Conservation (phyloP, 768 basidiomycete species). For the Hypsizygus marmoreus region DNA sequence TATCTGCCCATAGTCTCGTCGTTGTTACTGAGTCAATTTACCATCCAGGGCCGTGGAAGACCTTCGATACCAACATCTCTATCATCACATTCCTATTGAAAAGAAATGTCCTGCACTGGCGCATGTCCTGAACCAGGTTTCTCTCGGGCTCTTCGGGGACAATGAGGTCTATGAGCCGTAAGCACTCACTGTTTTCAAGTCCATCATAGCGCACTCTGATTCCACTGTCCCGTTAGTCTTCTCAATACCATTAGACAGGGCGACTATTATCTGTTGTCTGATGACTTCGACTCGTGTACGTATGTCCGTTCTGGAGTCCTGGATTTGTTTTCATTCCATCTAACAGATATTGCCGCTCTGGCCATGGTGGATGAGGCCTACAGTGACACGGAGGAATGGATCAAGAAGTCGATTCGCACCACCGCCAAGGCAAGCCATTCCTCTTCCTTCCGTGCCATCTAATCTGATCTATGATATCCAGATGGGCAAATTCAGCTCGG, state of each 20-base stretch:
- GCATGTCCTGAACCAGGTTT: constrained; percentile 73
- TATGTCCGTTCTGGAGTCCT: constrained; percentile 4
- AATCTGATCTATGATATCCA: constrained; percentile 20
- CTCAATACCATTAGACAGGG: constrained; percentile 76
- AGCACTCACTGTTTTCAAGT: constrained; percentile 29
- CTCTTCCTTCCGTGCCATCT: not conserved
- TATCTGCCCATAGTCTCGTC: too few relatives aligned
- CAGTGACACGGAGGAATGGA: constrained; percentile 82
- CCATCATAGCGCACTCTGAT: constrained; percentile 22
- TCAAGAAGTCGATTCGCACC: constrained; percentile 86
- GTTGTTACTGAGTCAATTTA: too few relatives aligned
- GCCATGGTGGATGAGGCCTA: constrained; percentile 89
- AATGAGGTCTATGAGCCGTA: constrained; percentile 82
- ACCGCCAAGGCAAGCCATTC: constrained; percentile 60
- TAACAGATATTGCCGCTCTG: constrained; percentile 76
- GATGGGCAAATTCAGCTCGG: constrained; percentile 98
- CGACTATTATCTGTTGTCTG: constrained; percentile 81
- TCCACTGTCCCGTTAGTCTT: constrained; percentile 42
- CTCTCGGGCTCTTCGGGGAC: constrained; percentile 81
- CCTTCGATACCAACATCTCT: constrained; percentile 82
- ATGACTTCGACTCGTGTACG: constrained; percentile 94
- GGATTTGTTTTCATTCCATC: constrained; percentile 2
- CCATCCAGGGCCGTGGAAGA: constrained; percentile 70
- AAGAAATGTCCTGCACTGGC: constrained; percentile 84
- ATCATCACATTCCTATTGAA: constrained; percentile 79